A percentile compares a stretch with the other conserved stretches of the same genome.
phyloP scores from a whole-genome alignment of 192 early-diverging fungal species.

The Mortierella claussenii region DNA sequence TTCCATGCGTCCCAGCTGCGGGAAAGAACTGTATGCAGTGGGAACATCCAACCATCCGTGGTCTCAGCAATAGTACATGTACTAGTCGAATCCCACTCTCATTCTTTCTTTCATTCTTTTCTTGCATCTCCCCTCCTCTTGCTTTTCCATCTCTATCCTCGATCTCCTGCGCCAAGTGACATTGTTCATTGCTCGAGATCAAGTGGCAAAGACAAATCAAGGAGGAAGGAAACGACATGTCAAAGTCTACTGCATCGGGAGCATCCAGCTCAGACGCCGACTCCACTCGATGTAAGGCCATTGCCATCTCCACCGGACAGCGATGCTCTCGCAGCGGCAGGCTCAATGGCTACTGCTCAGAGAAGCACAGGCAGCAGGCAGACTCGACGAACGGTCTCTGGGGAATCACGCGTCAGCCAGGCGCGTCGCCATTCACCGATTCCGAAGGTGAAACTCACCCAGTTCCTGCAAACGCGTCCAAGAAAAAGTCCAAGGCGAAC shows the following conservation, averaged over 20 bases:
- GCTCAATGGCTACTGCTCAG: conserved; percentile 47
- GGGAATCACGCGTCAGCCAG: conserved; percentile 1
- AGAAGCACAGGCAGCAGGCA: conserved; percentile 44
- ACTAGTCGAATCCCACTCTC: no score
- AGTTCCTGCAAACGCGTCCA: neutral
- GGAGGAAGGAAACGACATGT: neutral
- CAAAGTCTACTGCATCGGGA: neutral
- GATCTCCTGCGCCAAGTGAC: no score
- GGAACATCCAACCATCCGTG: no score
- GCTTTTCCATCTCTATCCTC: no score
- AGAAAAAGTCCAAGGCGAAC: conserved; percentile 17
- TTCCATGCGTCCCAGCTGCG: no score
- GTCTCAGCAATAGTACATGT: no score
- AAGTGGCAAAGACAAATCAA: no score
- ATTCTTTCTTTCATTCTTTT: no score
- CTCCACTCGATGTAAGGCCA: conserved; percentile 38
- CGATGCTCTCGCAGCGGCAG: conserved; percentile 34
- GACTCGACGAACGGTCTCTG: neutral
- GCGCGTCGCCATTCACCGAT: conserved; percentile 14
- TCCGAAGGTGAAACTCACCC: neutral
- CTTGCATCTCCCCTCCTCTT: no score
- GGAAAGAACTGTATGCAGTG: no score
- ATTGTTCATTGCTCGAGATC: no score
- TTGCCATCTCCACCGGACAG: conserved; percentile 37
- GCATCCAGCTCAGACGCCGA: neutral